These are phyloP conservation scores for Serendipita vermifera DNA, from an alignment of 768 basidiomycete species.

Conservation along the genomic window DNA sequence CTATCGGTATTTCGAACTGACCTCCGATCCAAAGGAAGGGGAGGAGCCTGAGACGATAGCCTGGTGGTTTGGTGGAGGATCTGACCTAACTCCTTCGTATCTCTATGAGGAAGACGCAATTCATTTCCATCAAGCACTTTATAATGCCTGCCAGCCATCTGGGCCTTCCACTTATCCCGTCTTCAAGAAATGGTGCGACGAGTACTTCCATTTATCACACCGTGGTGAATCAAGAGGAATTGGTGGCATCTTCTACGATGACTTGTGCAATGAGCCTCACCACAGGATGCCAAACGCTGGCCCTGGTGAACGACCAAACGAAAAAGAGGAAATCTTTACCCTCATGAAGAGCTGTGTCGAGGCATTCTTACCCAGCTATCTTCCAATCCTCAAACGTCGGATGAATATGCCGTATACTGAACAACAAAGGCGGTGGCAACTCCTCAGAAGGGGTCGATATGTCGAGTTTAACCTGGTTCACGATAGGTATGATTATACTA, in stretches of 20 bases:
- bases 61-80: constrained; percentile 99
- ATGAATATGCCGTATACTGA: constrained; percentile 33
- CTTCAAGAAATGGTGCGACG: constrained; percentile 95
- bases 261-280: constrained; percentile 58
- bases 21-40: constrained; percentile 31
- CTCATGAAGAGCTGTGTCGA: constrained; percentile 61
- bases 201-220: constrained; percentile 91
- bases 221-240: constrained; percentile 75
- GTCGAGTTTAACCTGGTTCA: constrained; percentile 90
- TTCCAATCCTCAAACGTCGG: constrained; percentile 66
- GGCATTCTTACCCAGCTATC: constrained; percentile 78
- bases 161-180: constrained; percentile 52
- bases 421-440: constrained; percentile 78
- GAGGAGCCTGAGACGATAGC: constrained; percentile 39
- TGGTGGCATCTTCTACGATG: constrained; percentile 95
- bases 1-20: constrained; percentile 94
- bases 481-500: constrained; percentile 27
- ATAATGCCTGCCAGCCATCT: constrained; percentile 62
- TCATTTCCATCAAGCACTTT: constrained; percentile 76
- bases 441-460: constrained; percentile 79
- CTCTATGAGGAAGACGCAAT: constrained; percentile 73
- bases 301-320: constrained; percentile 36
- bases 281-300: constrained; percentile 36
- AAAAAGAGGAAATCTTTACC: constrained; percentile 57
- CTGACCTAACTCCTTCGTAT: constrained; percentile 88